Conservation (phyloP, 2,329 filamentous ascomycete species). For the Cladophialophora yegresii region DNA sequence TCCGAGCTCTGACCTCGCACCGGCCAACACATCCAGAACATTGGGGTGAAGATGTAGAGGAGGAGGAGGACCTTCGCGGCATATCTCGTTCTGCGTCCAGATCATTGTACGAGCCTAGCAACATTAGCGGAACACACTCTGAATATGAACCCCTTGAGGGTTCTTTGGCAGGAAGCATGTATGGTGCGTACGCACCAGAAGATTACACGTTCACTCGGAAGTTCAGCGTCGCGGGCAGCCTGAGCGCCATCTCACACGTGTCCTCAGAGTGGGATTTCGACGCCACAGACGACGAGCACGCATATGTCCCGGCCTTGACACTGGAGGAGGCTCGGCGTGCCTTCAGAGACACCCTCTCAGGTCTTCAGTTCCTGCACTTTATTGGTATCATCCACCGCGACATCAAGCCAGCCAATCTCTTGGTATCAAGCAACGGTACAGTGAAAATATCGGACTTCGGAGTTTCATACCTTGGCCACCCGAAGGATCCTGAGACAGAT, state of each 20-base stretch:
- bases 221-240: conserved; percentile 71
- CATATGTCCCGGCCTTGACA: conserved; percentile 91
- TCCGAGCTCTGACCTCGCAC: conserved; percentile 39
- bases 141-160: conserved; percentile 29
- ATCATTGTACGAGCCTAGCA: conserved; percentile 24
- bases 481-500: conserved; percentile 75
- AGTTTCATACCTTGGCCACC: conserved; percentile 92
- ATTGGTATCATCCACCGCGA: conserved; percentile 99
- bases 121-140: conserved; percentile 25
- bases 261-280: conserved; percentile 49
- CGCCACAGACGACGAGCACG: conserved; percentile 74
- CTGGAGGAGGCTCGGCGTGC: conserved; percentile 77
- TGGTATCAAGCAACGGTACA: conserved; percentile 79
- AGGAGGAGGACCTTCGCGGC: conserved; percentile 44
- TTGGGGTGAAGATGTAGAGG: conserved; percentile 62
- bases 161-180: conserved; percentile 75
- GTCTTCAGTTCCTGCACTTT: conserved; percentile 89
- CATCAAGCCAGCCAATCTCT: conserved; percentile 94
- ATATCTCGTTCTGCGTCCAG: conserved; percentile 40
- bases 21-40: conserved; percentile 56
- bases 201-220: conserved; percentile 63
- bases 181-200: conserved; percentile 66
- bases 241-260: conserved; percentile 42
- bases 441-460: conserved; percentile 99
- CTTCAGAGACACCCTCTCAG: conserved; percentile 90